These are phyloP conservation scores for Ustilago sp. DNA, from an alignment of 1,284 basidiomycete species.

Conservation along the genomic window DNA sequence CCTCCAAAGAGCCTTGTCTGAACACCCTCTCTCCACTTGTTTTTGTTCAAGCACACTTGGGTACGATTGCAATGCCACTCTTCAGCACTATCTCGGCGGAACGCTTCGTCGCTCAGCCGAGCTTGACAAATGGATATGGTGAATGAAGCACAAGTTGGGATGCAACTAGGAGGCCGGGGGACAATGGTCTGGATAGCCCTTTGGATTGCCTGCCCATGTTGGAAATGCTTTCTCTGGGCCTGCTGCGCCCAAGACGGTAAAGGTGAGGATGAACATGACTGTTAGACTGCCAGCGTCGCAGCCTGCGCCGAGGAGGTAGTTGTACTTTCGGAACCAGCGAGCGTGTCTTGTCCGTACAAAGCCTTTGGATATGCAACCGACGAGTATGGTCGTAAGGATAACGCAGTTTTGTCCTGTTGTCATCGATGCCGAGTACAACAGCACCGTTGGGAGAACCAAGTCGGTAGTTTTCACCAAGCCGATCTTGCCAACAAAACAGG, in stretches of 20 bases:
- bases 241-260: slow-evolving; percentile 78
- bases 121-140: slow-evolving; percentile 14
- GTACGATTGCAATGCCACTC: neutral
- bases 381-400: slow-evolving; percentile 73
- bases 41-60: too few species aligned
- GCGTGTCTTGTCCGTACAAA: slow-evolving; percentile 76
- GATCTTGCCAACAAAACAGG: slow-evolving; percentile 17
- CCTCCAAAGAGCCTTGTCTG: slow-evolving; percentile 51
- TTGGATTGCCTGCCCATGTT: slow-evolving; percentile 37
- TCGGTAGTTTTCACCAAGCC: slow-evolving; percentile 16
- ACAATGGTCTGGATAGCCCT: slow-evolving; percentile 25
- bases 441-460: slow-evolving; percentile 33
- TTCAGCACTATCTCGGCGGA: slow-evolving; percentile 4
- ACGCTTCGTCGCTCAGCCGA: slow-evolving; percentile 52
- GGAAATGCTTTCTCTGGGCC: slow-evolving; percentile 74
- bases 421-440: slow-evolving; percentile 54
- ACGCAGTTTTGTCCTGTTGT: slow-evolving; percentile 75
- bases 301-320: slow-evolving; percentile 78
- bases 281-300: slow-evolving; percentile 78
- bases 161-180: slow-evolving; percentile 14
- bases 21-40: neutral
- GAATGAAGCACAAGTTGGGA: too few species aligned
- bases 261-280: slow-evolving; percentile 77
- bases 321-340: slow-evolving; percentile 75
- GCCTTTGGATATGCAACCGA: slow-evolving; percentile 75